Evolutionary conservation across 768 basidiomycete species (phyloP), one percentile per base, ranked within the genome.

Genomic region (Mycena polygramma): DNA sequence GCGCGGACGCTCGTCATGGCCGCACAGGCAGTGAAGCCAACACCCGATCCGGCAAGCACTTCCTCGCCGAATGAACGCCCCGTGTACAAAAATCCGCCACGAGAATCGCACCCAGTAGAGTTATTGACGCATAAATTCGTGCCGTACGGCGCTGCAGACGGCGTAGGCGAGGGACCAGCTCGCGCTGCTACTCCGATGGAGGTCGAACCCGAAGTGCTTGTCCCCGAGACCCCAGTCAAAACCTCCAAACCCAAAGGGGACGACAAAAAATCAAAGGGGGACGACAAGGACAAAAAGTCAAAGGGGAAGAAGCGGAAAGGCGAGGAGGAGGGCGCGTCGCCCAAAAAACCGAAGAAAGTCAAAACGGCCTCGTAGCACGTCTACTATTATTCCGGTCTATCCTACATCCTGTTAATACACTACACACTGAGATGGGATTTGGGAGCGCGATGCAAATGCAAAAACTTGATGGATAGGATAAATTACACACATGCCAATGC

Each of bases 41-140:
- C 83, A 10, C 72, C 80, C 9, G 57, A 81, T 67, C 8, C 76
- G 66, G 24, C 81, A 4, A 68, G 78, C 13, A 69, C 73, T 1
- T 35, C 75, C 4, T 43, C 70, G 2, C 70, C 81, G n/a, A 73
- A 75, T 1, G 53, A 73, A 6, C 59, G 64, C 53, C 60, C 74
- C 13, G 65, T 79, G 35, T 80, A 83, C 63, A 81, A 87, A 76
- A 89, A 89, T 68, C 87, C 89, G 9, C 84, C 89, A 2, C 85
- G 92, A 22, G 82, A 85, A 5, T 84, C 80, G 13, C 88, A 93
- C 73, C 87, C 92, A 0, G 80, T 83, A 55, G 89, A 92, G 53
- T 72, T 89, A 2, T 82, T 94, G 39, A 92, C 84, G 66, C 92
- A 93, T 73, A 76, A 81, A 2, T 94, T 91, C 77, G 76, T 88